Conservation (phyloP, 257 asterid genomes). For the Primulina tabacum region DNA sequence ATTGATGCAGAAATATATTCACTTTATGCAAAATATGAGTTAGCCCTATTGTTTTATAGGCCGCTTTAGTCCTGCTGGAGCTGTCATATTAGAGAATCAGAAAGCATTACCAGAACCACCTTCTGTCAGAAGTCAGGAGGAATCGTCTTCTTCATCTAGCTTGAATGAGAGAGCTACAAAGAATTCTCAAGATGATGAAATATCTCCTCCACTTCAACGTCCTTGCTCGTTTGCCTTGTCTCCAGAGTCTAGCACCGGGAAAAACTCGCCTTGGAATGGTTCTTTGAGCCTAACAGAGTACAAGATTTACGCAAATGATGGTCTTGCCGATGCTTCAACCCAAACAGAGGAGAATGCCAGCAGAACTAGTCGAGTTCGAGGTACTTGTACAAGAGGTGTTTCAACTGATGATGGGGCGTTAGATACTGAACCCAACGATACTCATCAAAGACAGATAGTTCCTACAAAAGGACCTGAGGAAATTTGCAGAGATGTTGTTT, state of each 20-base stretch:
- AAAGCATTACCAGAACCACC: constrained; percentile 82
- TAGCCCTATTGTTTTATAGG: constrained; percentile 38
- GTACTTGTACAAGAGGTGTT: constrained; percentile 67
- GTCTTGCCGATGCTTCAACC: constrained; percentile 89
- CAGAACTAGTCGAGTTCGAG: constrained; percentile 25
- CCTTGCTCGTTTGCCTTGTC: constrained; percentile 58
- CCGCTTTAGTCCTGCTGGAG: constrained; percentile 62
- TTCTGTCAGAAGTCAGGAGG: constrained; percentile 78
- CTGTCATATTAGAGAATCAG: constrained; percentile 48
- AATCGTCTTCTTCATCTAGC: constrained; percentile 81
- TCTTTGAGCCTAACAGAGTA: constrained; percentile 71
- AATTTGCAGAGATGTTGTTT: constrained; percentile 46
- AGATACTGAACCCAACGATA: constrained; percentile 36
- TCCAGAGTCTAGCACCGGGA: constrained; percentile 58
- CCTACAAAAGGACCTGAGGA: constrained; percentile 44
- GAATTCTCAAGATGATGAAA: constrained; percentile 67
- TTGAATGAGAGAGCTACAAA: constrained; percentile 63
- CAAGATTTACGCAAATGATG: constrained; percentile 66
- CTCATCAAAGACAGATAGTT: constrained; percentile 31
- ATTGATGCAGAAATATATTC: not conserved
- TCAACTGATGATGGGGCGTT: constrained; percentile 62
- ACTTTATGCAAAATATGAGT: not conserved
- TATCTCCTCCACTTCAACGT: constrained; percentile 58
- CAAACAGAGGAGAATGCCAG: constrained; percentile 76
- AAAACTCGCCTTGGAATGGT: constrained; percentile 72